Conservation (phyloP, 768 basidiomycete species). For the Podaxis sp. region DNA sequence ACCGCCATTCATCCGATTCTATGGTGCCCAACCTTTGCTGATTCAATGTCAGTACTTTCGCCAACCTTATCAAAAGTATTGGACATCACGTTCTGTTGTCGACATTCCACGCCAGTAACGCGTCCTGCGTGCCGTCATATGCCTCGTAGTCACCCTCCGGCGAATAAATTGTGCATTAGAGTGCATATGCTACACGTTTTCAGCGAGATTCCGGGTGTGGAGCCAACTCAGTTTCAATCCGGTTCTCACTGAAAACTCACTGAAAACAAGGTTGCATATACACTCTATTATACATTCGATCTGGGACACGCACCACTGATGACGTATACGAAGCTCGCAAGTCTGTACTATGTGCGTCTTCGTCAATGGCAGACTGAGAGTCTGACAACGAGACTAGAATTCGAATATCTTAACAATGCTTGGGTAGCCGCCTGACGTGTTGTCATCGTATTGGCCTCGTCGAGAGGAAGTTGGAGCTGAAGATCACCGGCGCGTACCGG, state of each 20-base stretch:
- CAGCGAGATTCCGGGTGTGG: too few species aligned
- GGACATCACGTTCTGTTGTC: background rate
- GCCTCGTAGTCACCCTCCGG: constrained; percentile 31
- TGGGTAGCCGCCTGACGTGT: constrained; percentile 32
- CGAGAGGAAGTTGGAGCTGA: constrained; percentile 36
- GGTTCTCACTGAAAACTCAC: too few species aligned
- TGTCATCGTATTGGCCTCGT: constrained; percentile 36
- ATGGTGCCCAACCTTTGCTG: background rate
- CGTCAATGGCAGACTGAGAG: too few species aligned
- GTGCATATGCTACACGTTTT: too few species aligned
- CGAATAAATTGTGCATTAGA: constrained; percentile 38
- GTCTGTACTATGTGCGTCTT: too few species aligned
- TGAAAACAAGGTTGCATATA: too few species aligned
- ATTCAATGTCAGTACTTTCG: background rate
- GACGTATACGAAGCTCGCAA: constrained; percentile 33
- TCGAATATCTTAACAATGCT: constrained; percentile 33
- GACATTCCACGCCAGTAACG: constrained; percentile 18
- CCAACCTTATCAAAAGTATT: background rate
- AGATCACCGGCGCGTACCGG: constrained; percentile 25
- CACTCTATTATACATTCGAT: constrained; percentile 40
- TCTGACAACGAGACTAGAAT: too few species aligned
- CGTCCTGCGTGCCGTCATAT: constrained; percentile 28
- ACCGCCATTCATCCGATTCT: too few species aligned
- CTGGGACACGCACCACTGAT: constrained; percentile 19
- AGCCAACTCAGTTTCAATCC: too few species aligned